Base-by-base conservation (phyloP, 2,329 filamentous ascomycete species). In the Pleoardoris graminearum region DNA sequence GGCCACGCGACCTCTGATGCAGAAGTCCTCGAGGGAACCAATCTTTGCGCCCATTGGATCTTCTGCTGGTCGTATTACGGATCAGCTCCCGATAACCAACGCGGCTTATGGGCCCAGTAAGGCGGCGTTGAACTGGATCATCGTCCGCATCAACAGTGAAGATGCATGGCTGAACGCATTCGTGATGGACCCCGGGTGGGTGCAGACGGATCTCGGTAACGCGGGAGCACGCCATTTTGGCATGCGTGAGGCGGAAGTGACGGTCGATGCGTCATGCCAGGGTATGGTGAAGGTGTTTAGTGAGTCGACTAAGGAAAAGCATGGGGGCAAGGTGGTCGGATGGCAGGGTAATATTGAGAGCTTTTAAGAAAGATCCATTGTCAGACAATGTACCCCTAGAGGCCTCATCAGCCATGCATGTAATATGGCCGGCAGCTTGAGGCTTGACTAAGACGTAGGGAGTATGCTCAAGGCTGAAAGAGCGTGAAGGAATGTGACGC, bases 1-100 rank as follows among this genome's bases (percentile, higher is more conserved):
- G 48, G 76, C 71, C 0, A 54, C 72, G 2, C 67, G 65, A 58
- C 66, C 73, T 0, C 62, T 80, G 0, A 58, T 81, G 21, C 55
- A 68, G 1, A 11, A 22, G 6, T 32, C 22, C 19, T 10, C 25
- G 5, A 43, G 33, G 11, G 43, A 54, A 4, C 57, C 58, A 3
- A 59, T 52, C 3, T 50, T 30, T 14, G 36, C 48, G 14, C 7
- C 32, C 1, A 19, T 49, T 11, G 35, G 30, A 22, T 21, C 37
- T 12, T 27, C 22, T 8, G 23, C 38, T 14, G 47, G 11, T 33
- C 23, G 47, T 27, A 7, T 42, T 16, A 12, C 30, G 7, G 35
- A n/a, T 27, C 17, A 42, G 27, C 16, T 35, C 22, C 22, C 29
- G 29, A 23, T 39, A n/a, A 35, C 45, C 7, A 35, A 48, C 29